phyloP scores from a whole-genome alignment of 2,329 filamentous ascomycete species.

The Aspergillus flavus region DNA sequence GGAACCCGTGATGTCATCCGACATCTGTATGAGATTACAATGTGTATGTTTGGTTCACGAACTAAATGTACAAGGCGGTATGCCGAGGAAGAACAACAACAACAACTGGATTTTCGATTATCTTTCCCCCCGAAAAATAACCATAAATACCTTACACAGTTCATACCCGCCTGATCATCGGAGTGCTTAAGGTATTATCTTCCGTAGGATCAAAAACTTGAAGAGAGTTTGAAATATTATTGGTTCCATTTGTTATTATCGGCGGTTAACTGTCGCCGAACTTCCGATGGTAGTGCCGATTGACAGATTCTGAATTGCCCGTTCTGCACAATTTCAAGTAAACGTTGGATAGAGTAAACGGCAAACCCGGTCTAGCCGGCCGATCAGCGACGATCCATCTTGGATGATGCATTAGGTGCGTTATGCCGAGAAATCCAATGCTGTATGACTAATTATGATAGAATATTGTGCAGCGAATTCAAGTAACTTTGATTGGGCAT shows the following conservation, averaged over 20 bases:
- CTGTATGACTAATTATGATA: not conserved
- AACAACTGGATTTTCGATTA: not conserved
- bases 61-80: not conserved
- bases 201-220: not conserved
- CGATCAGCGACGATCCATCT: slow-evolving; percentile 6
- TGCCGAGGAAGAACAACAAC: not conserved
- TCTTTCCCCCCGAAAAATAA: not conserved
- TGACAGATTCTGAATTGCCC: not conserved
- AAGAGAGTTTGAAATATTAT: not conserved
- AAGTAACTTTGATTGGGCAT: not conserved
- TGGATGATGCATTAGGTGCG: not conserved
- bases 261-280: not conserved
- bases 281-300: not conserved
- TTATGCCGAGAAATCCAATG: slow-evolving; percentile 1
- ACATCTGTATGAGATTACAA: not conserved
- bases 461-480: not conserved
- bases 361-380: slow-evolving; percentile 8
- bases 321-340: not conserved
- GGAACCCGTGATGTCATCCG: slow-evolving; percentile 28
- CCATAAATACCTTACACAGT: not conserved
- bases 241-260: not conserved
- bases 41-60: no score
- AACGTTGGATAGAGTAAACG: not conserved
- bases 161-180: not conserved
- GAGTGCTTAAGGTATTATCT: not conserved